Percentiles rank a stretch among this genome's conserved stretches.
phyloP scores from a whole-genome alignment of 495 filamentous ascomycete species.

The Podospora comata region DNA sequence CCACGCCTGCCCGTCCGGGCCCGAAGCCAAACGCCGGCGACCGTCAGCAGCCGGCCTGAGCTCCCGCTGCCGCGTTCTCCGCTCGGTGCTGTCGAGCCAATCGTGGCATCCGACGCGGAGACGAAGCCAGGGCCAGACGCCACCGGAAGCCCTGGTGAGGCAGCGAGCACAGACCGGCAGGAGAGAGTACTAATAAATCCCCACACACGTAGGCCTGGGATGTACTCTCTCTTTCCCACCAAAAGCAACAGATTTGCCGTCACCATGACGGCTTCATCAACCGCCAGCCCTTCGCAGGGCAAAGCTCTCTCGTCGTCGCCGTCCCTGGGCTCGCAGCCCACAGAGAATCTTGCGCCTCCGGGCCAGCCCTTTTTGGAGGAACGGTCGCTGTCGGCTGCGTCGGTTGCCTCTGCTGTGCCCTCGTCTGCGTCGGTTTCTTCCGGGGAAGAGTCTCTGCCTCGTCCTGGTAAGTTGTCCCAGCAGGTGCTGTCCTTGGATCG shows the following conservation, averaged over 20 bases:
- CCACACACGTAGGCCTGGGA: not conserved
- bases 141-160: not conserved
- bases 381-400: not conserved
- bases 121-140: not conserved
- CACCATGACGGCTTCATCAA: not conserved
- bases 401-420: not conserved
- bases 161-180: not conserved
- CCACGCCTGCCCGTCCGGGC: not conserved
- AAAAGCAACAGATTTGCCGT: not conserved
- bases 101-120: not conserved
- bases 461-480: not conserved
- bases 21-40: not conserved
- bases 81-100: not conserved
- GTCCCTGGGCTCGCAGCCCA: not conserved
- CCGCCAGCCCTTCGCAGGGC: not conserved
- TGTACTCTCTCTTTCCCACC: not conserved
- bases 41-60: not conserved
- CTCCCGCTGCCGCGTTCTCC: not conserved
- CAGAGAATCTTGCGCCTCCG: not conserved
- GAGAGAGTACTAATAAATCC: not conserved
- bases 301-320: not conserved
- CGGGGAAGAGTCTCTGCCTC: not conserved
- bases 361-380: not conserved
- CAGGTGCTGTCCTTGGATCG: not conserved
- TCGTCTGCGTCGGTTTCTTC: not conserved